These are phyloP conservation scores for Monilinia fructigena DNA, from an alignment of 2,329 filamentous ascomycete genomes.

Conservation along the genomic window DNA sequence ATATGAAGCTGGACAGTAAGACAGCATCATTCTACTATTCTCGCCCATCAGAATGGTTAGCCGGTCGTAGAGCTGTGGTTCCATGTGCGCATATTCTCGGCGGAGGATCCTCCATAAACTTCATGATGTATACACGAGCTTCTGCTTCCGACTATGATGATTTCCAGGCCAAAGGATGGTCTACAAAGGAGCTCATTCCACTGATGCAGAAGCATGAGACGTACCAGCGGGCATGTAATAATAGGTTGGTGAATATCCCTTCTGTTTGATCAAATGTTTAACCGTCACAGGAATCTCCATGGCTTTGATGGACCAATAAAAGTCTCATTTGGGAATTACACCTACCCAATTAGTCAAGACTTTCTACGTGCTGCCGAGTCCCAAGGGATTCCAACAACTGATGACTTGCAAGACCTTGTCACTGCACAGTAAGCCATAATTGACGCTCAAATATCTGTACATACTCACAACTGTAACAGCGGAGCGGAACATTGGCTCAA, in stretches of 20 bases:
- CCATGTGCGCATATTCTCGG: constrained; percentile 54
- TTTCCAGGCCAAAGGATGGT: constrained; percentile 56
- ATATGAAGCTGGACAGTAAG: constrained; percentile 48
- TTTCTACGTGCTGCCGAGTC: constrained; percentile 71
- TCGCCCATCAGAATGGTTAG: constrained; percentile 52
- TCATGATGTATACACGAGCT: constrained; percentile 53
- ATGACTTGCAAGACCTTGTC: constrained; percentile 71
- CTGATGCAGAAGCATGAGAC: constrained; percentile 59
- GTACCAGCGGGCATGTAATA: constrained; percentile 54
- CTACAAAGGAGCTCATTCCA: constrained; percentile 52
- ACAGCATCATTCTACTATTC: constrained; percentile 74
- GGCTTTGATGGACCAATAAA: constrained; percentile 71
- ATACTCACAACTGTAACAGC: constrained; percentile 25
- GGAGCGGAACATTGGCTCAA: constrained; percentile 83
- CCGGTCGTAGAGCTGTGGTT: constrained; percentile 52
- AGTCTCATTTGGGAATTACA: constrained; percentile 61
- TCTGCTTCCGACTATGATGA: constrained; percentile 51
- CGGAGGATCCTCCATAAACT: constrained; percentile 61
- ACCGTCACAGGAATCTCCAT: constrained; percentile 57
- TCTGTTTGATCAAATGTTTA: background rate
- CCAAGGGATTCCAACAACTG: constrained; percentile 71
- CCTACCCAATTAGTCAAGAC: constrained; percentile 79
- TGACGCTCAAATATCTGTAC: background rate
- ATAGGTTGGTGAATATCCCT: constrained; percentile 44
- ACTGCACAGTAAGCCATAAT: constrained; percentile 49